These are phyloP conservation scores for Conoideocrella luteorostrata DNA, from an alignment of 2,329 filamentous ascomycete species.

Conservation along the genomic window DNA sequence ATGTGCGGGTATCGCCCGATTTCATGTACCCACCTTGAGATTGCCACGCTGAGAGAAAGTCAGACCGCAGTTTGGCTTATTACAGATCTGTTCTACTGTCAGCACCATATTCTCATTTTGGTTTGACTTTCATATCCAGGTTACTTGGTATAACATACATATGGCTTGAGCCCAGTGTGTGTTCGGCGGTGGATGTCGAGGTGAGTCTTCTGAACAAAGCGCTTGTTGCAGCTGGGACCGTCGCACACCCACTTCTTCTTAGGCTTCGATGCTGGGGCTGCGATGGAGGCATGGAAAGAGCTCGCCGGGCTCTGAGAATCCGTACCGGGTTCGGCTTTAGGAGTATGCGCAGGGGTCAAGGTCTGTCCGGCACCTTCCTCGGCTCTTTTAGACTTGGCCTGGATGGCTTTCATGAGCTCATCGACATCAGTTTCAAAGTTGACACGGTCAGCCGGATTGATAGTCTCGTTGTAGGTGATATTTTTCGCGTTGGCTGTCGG, in stretches of 20 bases:
- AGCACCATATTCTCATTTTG: constrained; percentile 11
- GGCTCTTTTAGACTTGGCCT: constrained; percentile 51
- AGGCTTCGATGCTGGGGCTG: constrained; percentile 20
- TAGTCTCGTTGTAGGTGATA: constrained; percentile 39
- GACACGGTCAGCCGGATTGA: constrained; percentile 42
- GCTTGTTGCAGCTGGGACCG: constrained; percentile 68
- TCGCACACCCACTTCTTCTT: constrained; percentile 67
- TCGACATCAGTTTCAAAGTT: constrained; percentile 80
- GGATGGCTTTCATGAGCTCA: constrained; percentile 81
- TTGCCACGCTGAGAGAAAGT: constrained; percentile 88
- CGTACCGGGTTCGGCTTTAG: constrained; percentile 7
- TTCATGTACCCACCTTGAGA: constrained; percentile 58
- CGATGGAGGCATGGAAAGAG: constrained; percentile 21
- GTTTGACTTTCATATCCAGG: not conserved
- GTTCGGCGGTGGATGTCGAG: constrained; percentile 82
- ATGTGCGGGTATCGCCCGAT: not conserved
- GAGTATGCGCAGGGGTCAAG: constrained; percentile 17
- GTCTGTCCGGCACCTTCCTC: constrained; percentile 20
- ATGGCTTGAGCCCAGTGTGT: constrained; percentile 87
- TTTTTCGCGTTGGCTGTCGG: constrained; percentile 31
- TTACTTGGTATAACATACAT: constrained; percentile 50
- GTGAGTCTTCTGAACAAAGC: constrained; percentile 87
- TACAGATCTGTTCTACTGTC: constrained; percentile 51
- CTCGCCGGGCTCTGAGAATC: constrained; percentile 21
- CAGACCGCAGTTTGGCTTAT: constrained; percentile 65